phyloP scores from a whole-genome alignment of 2,329 filamentous ascomycete species.

The Paraphoma chrysanthemicola region DNA sequence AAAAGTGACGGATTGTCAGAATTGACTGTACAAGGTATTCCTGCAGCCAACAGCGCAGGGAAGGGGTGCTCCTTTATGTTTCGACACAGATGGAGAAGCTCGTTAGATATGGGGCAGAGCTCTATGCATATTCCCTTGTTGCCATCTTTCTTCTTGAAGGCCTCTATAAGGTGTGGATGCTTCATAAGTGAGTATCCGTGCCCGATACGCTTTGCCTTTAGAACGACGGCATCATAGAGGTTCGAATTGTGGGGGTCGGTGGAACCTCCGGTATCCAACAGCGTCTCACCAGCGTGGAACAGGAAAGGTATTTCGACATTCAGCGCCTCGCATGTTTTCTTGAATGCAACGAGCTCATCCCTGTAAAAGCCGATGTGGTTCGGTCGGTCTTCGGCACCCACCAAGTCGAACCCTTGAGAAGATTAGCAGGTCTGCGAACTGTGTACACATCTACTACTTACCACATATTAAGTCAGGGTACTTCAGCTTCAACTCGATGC shows the following conservation, averaged over 20 bases:
- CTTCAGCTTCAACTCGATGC: slow-evolving; percentile 64
- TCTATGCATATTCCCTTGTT: slow-evolving; percentile 68
- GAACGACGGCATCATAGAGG: slow-evolving; percentile 70
- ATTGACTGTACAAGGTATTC: slow-evolving; percentile 75
- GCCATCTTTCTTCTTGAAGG: slow-evolving; percentile 57
- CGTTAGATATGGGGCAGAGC: slow-evolving; percentile 79
- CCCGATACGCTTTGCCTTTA: slow-evolving; percentile 73
- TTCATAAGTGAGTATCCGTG: slow-evolving; percentile 75
- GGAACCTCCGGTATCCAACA: slow-evolving; percentile 67
- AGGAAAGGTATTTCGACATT: slow-evolving; percentile 71
- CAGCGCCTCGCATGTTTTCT: slow-evolving; percentile 56
- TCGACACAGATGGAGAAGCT: slow-evolving; percentile 73
- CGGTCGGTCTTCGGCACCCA: slow-evolving; percentile 69
- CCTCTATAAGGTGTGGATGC: slow-evolving; percentile 68
- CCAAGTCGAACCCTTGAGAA: slow-evolving; percentile 69
- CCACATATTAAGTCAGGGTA: slow-evolving; percentile 70
- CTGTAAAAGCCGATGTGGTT: slow-evolving; percentile 66
- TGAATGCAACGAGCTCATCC: slow-evolving; percentile 65
- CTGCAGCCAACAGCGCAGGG: slow-evolving; percentile 73
- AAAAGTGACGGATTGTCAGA: slow-evolving; percentile 79
- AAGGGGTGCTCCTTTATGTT: slow-evolving; percentile 70
- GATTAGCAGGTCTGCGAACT: neutral
- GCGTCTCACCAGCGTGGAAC: slow-evolving; percentile 79
- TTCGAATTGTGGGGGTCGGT: slow-evolving; percentile 67
- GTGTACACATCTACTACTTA: slow-evolving; percentile 44